phyloP scores from a whole-genome alignment of 148 eudicot species.

The Fagopyrum homotropicum region DNA sequence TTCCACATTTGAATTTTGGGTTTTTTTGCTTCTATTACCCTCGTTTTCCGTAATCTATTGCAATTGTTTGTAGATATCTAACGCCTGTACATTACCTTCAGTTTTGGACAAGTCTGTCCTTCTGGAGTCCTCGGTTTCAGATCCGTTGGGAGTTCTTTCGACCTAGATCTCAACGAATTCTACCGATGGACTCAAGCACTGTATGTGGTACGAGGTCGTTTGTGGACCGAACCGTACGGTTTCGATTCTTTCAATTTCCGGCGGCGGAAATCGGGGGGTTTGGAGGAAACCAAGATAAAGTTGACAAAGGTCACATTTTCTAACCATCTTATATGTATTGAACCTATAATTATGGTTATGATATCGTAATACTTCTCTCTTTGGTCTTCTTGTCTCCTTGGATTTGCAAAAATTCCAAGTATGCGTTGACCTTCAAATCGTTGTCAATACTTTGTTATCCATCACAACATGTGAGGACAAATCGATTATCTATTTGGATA shows the following conservation, averaged over 20 bases:
- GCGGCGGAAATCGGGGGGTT: too few relatives aligned
- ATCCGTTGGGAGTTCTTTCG: conserved; percentile 36
- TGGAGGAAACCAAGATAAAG: too few relatives aligned
- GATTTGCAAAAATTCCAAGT: conserved; percentile 79
- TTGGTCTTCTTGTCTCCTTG: conserved; percentile 21
- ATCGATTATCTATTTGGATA: too few relatives aligned
- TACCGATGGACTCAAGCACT: conserved; percentile 27
- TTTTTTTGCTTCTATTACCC: too few relatives aligned
- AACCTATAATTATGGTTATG: conserved; percentile 3
- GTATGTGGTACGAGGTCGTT: conserved; percentile 60
- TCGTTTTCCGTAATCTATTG: too few relatives aligned
- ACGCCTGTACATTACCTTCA: conserved; percentile 13
- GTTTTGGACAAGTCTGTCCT: conserved; percentile 44
- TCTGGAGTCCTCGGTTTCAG: conserved; percentile 43
- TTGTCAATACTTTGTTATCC: conserved; percentile 6
- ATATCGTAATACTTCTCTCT: conserved; percentile 23
- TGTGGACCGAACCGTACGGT: conserved; percentile 41
- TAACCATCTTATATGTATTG: conserved; percentile 9
- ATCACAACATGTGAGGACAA: background rate
- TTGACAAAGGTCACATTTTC: conserved; percentile 51
- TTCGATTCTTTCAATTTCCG: conserved; percentile 10
- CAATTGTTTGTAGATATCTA: conserved; percentile 8
- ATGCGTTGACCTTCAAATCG: conserved; percentile 12
- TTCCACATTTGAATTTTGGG: too few relatives aligned
- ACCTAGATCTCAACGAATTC: conserved; percentile 32